phyloP scores from a whole-genome alignment of 345 rosid genomes.

The Euphorbia lathyris region DNA sequence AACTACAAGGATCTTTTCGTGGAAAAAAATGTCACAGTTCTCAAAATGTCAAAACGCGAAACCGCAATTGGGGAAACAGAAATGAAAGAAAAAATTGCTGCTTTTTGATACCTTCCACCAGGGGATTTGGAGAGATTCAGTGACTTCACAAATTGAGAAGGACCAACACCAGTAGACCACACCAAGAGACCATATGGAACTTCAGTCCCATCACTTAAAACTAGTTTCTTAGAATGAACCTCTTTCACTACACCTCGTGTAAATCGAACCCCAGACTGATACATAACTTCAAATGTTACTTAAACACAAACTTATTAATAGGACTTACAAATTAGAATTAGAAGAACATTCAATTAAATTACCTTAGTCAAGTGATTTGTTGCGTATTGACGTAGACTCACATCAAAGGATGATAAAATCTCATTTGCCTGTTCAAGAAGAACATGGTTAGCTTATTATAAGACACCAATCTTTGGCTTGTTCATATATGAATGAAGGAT shows the following conservation, averaged over 20 bases:
- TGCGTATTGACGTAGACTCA: conserved; percentile 59
- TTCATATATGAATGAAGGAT: neutral
- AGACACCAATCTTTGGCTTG: neutral
- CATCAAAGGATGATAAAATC: conserved; percentile 73
- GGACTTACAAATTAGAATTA: neutral
- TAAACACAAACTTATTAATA: neutral
- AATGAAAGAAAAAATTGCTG: neutral
- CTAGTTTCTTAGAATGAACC: conserved; percentile 48
- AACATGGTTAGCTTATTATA: neutral
- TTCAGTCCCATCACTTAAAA: conserved; percentile 52
- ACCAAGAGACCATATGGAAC: conserved; percentile 86
- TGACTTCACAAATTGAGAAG: conserved; percentile 58
- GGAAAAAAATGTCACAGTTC: no score
- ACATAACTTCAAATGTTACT: conserved; percentile 18
- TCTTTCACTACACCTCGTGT: conserved; percentile 57
- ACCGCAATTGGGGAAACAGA: no score
- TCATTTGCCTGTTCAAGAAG: conserved; percentile 65
- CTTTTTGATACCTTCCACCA: conserved; percentile 57
- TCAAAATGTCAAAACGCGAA: no score
- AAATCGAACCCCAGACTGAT: conserved; percentile 48
- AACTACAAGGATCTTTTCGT: no score
- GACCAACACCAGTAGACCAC: conserved; percentile 96
- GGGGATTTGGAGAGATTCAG: conserved; percentile 52
- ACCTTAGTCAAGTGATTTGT: conserved; percentile 64
- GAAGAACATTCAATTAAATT: conserved; percentile 5